phyloP scores from a whole-genome alignment of 306 rosid genomes.

The Vachellia collinsii region DNA sequence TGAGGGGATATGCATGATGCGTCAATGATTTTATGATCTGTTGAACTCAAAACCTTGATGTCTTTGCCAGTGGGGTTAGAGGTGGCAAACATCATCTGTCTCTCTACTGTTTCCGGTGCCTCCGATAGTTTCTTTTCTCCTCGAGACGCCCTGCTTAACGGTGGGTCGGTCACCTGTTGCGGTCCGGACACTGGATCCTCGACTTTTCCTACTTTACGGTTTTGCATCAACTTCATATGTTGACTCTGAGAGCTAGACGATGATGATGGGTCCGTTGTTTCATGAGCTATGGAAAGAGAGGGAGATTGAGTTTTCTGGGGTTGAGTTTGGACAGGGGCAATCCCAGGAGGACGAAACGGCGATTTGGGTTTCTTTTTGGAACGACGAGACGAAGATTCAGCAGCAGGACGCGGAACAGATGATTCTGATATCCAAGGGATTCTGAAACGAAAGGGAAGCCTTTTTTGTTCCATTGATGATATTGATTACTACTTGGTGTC shows the following conservation, averaged over 20 bases:
- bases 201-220: neutral
- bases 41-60: conserved; percentile 42
- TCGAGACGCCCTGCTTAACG: neutral
- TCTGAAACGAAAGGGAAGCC: conserved; percentile 53
- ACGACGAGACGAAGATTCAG: conserved; percentile 40
- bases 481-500: neutral
- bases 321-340: conserved; percentile 25
- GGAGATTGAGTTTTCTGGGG: neutral
- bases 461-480: conserved; percentile 60
- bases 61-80: conserved; percentile 41
- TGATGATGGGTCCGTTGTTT: neutral
- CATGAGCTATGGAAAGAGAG: neutral
- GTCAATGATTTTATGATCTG: conserved; percentile 29
- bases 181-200: neutral
- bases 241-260: conserved; percentile 31
- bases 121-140: conserved; percentile 32
- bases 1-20: conserved; percentile 40
- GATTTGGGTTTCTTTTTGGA: conserved; percentile 41
- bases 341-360: conserved; percentile 46
- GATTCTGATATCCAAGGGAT: conserved; percentile 61
- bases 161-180: neutral
- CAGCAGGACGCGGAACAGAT: neutral
- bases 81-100: conserved; percentile 45
- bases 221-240: neutral
- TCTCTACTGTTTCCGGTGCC: conserved; percentile 34